Percentiles rank a stretch among this genome's conserved stretches.
phyloP scores from a whole-genome alignment of 768 basidiomycete genomes.

The Pulveroboletus sp. region DNA sequence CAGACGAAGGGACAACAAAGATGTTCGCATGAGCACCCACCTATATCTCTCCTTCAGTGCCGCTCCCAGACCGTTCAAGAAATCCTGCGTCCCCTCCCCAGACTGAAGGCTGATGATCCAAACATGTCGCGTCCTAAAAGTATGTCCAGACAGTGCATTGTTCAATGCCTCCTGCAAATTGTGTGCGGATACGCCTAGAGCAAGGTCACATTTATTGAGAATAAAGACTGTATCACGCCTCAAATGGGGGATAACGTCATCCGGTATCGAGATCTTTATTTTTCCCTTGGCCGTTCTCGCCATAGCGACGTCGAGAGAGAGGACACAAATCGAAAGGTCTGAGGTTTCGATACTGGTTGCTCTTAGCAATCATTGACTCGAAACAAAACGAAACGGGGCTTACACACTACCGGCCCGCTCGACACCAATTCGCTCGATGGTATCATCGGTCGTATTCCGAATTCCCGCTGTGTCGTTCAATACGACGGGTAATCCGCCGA shows the following conservation, averaged over 20 bases:
- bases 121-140: neutral
- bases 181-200: constrained; percentile 13
- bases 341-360: constrained; percentile 58
- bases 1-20: neutral
- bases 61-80: constrained; percentile 56
- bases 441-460: constrained; percentile 56
- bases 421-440: constrained; percentile 81
- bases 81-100: constrained; percentile 53
- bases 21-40: constrained; percentile 8
- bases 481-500: constrained; percentile 81
- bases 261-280: constrained; percentile 37
- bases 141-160: constrained; percentile 10
- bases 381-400: constrained; percentile 25
- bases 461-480: constrained; percentile 88
- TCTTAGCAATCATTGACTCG: neutral
- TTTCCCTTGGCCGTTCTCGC: neutral
- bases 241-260: constrained; percentile 48
- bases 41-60: constrained; percentile 37
- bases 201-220: constrained; percentile 76
- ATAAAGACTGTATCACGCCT: constrained; percentile 62
- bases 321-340: constrained; percentile 76
- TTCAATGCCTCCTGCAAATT: constrained; percentile 18
- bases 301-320: constrained; percentile 59
- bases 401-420: constrained; percentile 69
- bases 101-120: constrained; percentile 68